Evolutionary conservation across 805 yeast species (phyloP), one percentile per base, ranked within the genome.

Genomic region (Blastobotrys mokoenaii): DNA sequence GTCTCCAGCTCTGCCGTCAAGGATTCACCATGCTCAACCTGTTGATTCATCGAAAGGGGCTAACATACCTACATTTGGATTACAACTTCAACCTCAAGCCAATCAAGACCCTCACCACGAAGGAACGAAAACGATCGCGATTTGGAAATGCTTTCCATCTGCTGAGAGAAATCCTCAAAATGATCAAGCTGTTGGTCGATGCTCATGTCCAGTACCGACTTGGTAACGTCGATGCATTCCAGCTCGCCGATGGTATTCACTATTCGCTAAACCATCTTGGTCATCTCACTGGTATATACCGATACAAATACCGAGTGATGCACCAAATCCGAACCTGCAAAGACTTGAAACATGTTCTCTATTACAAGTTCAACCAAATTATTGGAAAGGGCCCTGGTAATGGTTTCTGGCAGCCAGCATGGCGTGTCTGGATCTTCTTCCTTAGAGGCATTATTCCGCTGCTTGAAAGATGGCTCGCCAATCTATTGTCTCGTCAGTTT

Each of bases 331-430:
- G 97, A 42, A 89, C 95, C 1, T 88, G 97, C 62, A 93, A 93
- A 61, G 98, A 93, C 64, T 67, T 93, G 56, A 93, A 93, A 64
- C 98, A 93, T 61, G 80, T 90, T 5, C 82, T 93, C 0, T 93
- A 93, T 59, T 74, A 85, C 51, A 71, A 82, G 50, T 93, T 93
- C 67, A 93, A 93, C 59, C 71, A 73, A 32, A 69, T 77, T n/a
- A 84, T 93, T 20, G 97, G 97, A 0, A 93, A 90, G 59, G 98
- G 98, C 2, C 97, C 98, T 1, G 98, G 98, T 0, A 85, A 95
- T 68, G 99, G 99, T 1, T 84, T 93, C 62, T 93, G 99, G 99
- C 97, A 93, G 59, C 98, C 98, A 0, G 85, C 96, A 1, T 93
- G 97, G 98, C 70, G 96, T 54, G 90, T 89, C 1, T 93, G 98